phyloP scores from a whole-genome alignment of 768 basidiomycete species.

The Naganishia randhawae region DNA sequence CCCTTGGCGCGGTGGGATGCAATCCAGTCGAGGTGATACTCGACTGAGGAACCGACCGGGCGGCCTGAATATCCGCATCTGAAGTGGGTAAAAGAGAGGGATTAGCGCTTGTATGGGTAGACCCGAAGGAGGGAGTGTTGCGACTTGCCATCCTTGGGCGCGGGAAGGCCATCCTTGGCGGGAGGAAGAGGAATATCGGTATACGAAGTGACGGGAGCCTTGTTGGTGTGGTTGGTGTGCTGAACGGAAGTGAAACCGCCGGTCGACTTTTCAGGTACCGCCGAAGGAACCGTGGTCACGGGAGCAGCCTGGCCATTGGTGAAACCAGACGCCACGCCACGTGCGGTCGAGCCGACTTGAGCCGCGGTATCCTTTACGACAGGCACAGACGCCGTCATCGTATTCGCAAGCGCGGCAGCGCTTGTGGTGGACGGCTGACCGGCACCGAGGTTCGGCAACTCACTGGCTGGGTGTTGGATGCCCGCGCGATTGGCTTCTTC shows the following conservation, averaged over 20 bases:
- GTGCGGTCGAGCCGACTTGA: slow-evolving; percentile 15
- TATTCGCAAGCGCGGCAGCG: slow-evolving; percentile 8
- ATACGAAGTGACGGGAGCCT: neutral
- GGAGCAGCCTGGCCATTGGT: slow-evolving; percentile 1
- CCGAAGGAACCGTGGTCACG: neutral
- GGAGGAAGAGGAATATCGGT: slow-evolving; percentile 21
- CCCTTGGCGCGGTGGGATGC: slow-evolving; percentile 9
- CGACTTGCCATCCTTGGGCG: neutral
- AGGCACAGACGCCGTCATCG: slow-evolving; percentile 2
- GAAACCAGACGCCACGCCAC: neutral
- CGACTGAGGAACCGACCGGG: slow-evolving; percentile 18
- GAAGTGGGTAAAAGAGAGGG: neutral
- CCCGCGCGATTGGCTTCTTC: slow-evolving; percentile 45
- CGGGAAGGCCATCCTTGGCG: slow-evolving; percentile 18
- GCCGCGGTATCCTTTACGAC: slow-evolving; percentile 11
- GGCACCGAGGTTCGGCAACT: slow-evolving; percentile 36
- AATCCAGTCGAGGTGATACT: slow-evolving; percentile 7
- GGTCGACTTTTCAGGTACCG: slow-evolving; percentile 1
- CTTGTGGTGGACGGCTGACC: neutral
- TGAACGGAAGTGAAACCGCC: slow-evolving; percentile 2
- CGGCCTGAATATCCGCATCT: slow-evolving; percentile 16
- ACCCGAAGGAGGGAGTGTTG: neutral
- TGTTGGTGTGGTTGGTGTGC: too few species aligned
- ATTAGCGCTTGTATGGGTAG: neutral
- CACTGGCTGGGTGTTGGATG: slow-evolving; percentile 38